These are phyloP conservation scores for Rhododendron mucronatum DNA, from an alignment of 148 eudicot genomes.

Conservation along the genomic window DNA sequence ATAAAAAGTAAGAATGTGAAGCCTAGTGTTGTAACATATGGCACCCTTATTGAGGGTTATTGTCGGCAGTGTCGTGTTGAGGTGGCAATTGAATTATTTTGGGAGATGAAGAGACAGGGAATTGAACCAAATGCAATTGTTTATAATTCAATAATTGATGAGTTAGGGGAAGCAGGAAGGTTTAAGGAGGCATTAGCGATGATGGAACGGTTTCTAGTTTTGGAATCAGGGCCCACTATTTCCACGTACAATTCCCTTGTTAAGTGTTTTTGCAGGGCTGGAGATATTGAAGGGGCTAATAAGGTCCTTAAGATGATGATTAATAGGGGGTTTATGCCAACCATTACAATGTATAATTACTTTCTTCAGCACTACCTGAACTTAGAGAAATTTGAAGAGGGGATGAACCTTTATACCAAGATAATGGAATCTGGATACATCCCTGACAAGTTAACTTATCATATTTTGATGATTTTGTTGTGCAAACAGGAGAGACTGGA, in stretches of 20 bases:
- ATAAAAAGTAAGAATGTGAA: slow-evolving; percentile 47
- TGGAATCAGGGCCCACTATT: slow-evolving; percentile 63
- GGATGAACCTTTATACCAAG: slow-evolving; percentile 54
- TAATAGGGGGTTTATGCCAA: slow-evolving; percentile 52
- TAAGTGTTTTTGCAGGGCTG: slow-evolving; percentile 70
- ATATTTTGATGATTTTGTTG: slow-evolving; percentile 55
- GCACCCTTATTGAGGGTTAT: slow-evolving; percentile 58
- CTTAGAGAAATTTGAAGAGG: slow-evolving; percentile 48
- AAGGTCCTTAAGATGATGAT: slow-evolving; percentile 71
- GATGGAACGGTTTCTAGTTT: slow-evolving; percentile 57
- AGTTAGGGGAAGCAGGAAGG: slow-evolving; percentile 59
- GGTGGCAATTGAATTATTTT: slow-evolving; percentile 50
- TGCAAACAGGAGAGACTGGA: slow-evolving; percentile 57
- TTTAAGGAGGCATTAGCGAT: slow-evolving; percentile 70
- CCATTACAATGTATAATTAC: slow-evolving; percentile 58
- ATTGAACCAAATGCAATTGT: slow-evolving; percentile 51
- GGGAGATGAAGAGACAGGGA: slow-evolving; percentile 56
- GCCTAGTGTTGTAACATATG: slow-evolving; percentile 55
- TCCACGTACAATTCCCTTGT: slow-evolving; percentile 71
- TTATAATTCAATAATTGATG: slow-evolving; percentile 58
- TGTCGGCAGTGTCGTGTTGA: slow-evolving; percentile 55
- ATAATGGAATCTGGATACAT: slow-evolving; percentile 49
- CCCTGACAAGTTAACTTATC: slow-evolving; percentile 55
- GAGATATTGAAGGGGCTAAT: slow-evolving; percentile 65
- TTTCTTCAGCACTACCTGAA: slow-evolving; percentile 49